These are phyloP conservation scores for Coemansia sp. DNA, from an alignment of 192 early-diverging fungal species.

Conservation along the genomic window DNA sequence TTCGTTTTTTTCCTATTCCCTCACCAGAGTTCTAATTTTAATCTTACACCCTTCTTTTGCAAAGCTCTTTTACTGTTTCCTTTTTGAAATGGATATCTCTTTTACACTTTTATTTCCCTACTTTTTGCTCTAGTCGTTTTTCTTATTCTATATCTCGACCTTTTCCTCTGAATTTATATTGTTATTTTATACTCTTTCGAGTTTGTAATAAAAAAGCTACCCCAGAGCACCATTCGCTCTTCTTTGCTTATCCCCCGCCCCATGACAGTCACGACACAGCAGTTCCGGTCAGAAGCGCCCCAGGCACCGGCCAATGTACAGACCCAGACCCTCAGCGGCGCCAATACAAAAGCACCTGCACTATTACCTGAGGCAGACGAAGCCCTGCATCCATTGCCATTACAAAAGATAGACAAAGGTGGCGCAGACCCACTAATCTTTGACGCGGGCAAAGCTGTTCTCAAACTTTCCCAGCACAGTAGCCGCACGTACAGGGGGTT, in stretches of 20 bases:
- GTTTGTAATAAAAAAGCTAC: neutral
- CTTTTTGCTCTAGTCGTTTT: neutral
- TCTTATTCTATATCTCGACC: neutral
- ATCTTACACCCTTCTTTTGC: neutral
- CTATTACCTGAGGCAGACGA: neutral
- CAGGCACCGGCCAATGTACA: neutral
- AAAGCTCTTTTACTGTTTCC: neutral
- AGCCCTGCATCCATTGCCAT: neutral
- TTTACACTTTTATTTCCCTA: neutral
- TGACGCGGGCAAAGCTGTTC: slow-evolving; percentile 38
- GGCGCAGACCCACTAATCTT: slow-evolving; percentile 32
- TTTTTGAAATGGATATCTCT: neutral
- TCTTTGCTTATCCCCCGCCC: neutral
- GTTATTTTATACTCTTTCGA: neutral
- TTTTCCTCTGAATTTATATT: neutral
- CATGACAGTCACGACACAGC: neutral
- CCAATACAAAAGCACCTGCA: neutral
- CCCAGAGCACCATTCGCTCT: neutral
- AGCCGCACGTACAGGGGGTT: slow-evolving; percentile 20
- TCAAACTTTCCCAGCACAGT: slow-evolving; percentile 29
- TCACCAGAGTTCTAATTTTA: neutral
- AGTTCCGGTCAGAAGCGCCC: neutral
- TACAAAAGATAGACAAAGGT: neutral
- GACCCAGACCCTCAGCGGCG: neutral
- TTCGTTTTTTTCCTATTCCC: neutral